Percentiles rank a stretch among this genome's conserved stretches.
Evolutionary conservation across 2,329 filamentous ascomycete species (phyloP).

Genomic region (Fusarium scirpi): DNA sequence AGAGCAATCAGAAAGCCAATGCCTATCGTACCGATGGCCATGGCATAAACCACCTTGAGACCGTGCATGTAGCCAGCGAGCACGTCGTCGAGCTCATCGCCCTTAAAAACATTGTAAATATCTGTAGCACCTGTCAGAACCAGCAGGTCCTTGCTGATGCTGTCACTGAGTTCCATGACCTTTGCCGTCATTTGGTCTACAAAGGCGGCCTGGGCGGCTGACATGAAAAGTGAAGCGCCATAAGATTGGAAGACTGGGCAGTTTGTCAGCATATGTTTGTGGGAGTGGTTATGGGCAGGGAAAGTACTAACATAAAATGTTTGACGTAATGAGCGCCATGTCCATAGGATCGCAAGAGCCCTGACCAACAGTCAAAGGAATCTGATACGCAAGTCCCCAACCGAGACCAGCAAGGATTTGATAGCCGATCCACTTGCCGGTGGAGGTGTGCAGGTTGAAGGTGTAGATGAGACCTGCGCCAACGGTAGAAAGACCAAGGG

Average conservation of each 20-base stretch:
- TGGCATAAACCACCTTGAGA: slow-evolving; percentile 6
- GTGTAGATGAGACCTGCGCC: slow-evolving; percentile 57
- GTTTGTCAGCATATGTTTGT: background rate
- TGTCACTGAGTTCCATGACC: slow-evolving; percentile 9
- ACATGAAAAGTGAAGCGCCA: slow-evolving; percentile 13
- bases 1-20: slow-evolving; percentile 9
- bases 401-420: slow-evolving; percentile 62
- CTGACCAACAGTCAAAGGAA: slow-evolving; percentile 48
- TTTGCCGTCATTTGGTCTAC: slow-evolving; percentile 4
- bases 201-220: slow-evolving; percentile 1
- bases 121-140: slow-evolving; percentile 7
- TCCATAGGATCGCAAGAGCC: slow-evolving; percentile 11
- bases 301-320: slow-evolving; percentile 2
- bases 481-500: slow-evolving; percentile 55
- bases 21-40: slow-evolving; percentile 5
- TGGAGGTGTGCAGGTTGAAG: slow-evolving; percentile 50
- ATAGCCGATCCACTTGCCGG: slow-evolving; percentile 62
- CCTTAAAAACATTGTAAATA: slow-evolving; percentile 12
- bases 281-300: background rate
- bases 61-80: slow-evolving; percentile 11
- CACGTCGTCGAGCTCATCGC: slow-evolving; percentile 2
- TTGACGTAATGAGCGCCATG: slow-evolving; percentile 8
- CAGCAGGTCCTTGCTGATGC: background rate
- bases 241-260: slow-evolving; percentile 8
- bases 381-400: slow-evolving; percentile 57